phyloP scores from a whole-genome alignment of 2,329 filamentous ascomycete species.

The Cryphonectria parasitica region DNA sequence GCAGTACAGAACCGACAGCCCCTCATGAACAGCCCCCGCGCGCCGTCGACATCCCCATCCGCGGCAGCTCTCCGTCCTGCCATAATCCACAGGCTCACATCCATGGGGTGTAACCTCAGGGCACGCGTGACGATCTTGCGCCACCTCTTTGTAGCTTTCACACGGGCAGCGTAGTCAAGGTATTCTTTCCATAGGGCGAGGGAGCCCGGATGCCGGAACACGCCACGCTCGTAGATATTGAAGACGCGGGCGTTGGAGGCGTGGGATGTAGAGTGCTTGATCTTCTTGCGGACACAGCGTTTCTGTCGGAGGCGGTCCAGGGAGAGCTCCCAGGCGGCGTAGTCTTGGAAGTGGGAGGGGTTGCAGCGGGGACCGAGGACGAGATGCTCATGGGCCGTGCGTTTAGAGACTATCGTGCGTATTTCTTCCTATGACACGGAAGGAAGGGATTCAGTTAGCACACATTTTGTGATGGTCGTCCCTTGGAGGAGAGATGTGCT shows the following conservation, averaged over 20 bases:
- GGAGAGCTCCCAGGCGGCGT: constrained; percentile 73
- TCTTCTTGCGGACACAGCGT: constrained; percentile 77
- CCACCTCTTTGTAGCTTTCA: constrained; percentile 68
- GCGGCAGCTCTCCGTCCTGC: constrained; percentile 78
- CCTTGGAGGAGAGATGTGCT: constrained; percentile 28
- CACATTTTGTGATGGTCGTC: constrained; percentile 14
- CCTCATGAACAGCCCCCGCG: constrained; percentile 83
- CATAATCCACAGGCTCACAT: constrained; percentile 83
- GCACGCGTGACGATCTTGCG: constrained; percentile 68
- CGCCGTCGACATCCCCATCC: constrained; percentile 84
- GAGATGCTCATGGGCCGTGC: constrained; percentile 91
- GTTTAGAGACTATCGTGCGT: constrained; percentile 81
- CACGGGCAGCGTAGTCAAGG: constrained; percentile 75
- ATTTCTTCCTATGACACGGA: constrained; percentile 74
- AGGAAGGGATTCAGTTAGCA: not conserved
- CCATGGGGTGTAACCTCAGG: constrained; percentile 82
- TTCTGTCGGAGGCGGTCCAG: constrained; percentile 80
- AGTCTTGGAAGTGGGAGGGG: constrained; percentile 80
- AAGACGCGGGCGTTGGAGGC: constrained; percentile 83
- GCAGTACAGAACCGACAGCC: constrained; percentile 87
- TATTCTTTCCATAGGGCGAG: constrained; percentile 87
- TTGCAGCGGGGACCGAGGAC: constrained; percentile 80
- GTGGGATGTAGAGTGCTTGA: constrained; percentile 70
- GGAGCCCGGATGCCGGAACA: constrained; percentile 81
- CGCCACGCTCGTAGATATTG: constrained; percentile 84